Conservation (phyloP, 495 filamentous ascomycete genomes). For the Neurospora pannonica region DNA sequence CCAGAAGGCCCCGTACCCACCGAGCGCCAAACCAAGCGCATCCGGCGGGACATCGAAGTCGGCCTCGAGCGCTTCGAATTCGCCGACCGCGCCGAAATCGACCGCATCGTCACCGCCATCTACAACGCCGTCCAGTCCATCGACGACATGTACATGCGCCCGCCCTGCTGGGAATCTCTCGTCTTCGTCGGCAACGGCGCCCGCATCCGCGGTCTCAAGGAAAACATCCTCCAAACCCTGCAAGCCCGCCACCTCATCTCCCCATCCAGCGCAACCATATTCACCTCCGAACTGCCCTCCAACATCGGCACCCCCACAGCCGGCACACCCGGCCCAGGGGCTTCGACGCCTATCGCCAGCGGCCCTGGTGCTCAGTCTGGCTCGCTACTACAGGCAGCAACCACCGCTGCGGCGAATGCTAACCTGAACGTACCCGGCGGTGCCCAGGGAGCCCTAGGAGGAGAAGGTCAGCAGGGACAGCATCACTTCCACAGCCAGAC, state of each 20-base stretch:
- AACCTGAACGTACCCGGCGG: conserved; percentile 45
- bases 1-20: conserved; percentile 13
- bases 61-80: conserved; percentile 82
- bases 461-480: conserved; percentile 12
- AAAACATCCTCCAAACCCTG: conserved; percentile 71
- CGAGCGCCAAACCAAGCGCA: conserved; percentile 31
- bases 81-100: conserved; percentile 61
- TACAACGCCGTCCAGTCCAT: conserved; percentile 72
- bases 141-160: conserved; percentile 67
- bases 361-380: conserved; percentile 56
- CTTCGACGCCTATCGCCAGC: conserved; percentile 70
- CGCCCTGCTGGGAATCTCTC: conserved; percentile 80
- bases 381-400: conserved; percentile 86
- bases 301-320: conserved; percentile 73
- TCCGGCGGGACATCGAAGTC: conserved; percentile 70
- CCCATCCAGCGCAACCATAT: conserved; percentile 84
- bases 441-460: conserved; percentile 6
- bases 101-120: conserved; percentile 70
- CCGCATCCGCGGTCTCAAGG: conserved; percentile 75
- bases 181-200: conserved; percentile 84
- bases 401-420: conserved; percentile 43
- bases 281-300: conserved; percentile 89
- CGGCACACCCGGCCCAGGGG: conserved; percentile 46
- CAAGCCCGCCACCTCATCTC: conserved; percentile 79
- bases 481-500: conserved; percentile 82